A percentile compares a stretch with the other conserved stretches of the same genome.
These are phyloP conservation scores for Termitomyces sp. DNA, from an alignment of 768 basidiomycete species.

Conservation along the genomic window DNA sequence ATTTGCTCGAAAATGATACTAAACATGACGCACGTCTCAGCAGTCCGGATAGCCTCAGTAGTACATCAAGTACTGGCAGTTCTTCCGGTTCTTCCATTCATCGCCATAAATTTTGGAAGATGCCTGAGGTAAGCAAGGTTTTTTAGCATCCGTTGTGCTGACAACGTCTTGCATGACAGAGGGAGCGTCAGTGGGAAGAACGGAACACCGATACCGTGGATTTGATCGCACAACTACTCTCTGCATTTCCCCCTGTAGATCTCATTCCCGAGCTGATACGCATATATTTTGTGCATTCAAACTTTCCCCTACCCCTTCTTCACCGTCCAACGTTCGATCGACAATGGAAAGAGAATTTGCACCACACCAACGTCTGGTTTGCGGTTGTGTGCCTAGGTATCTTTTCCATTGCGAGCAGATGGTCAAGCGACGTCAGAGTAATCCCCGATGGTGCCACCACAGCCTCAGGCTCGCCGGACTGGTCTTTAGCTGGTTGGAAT, in stretches of 20 bases:
- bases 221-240: constrained; percentile 30
- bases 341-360: constrained; percentile 51
- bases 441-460: constrained; percentile 26
- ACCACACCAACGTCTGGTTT: constrained; percentile 58
- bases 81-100: constrained; percentile 19
- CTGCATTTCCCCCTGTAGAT: constrained; percentile 60
- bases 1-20: constrained; percentile 33
- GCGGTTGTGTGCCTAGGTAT: constrained; percentile 55
- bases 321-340: constrained; percentile 69
- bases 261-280: constrained; percentile 57
- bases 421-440: constrained; percentile 59
- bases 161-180: constrained; percentile 31
- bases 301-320: constrained; percentile 61
- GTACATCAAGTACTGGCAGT: constrained; percentile 10
- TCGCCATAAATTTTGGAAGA: constrained; percentile 54
- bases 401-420: constrained; percentile 70
- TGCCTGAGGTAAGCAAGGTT: constrained; percentile 43
- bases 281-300: constrained; percentile 63
- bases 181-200: constrained; percentile 58
- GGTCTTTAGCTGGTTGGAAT: constrained; percentile 56
- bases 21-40: constrained; percentile 4
- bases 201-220: constrained; percentile 27
- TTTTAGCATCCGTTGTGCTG: background rate
- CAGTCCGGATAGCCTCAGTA: constrained; percentile 14
- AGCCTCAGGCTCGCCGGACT: constrained; percentile 31